Base-by-base conservation (phyloP, 1,139 yeast genomes). In the Saccharomycopsis hybrid region DNA sequence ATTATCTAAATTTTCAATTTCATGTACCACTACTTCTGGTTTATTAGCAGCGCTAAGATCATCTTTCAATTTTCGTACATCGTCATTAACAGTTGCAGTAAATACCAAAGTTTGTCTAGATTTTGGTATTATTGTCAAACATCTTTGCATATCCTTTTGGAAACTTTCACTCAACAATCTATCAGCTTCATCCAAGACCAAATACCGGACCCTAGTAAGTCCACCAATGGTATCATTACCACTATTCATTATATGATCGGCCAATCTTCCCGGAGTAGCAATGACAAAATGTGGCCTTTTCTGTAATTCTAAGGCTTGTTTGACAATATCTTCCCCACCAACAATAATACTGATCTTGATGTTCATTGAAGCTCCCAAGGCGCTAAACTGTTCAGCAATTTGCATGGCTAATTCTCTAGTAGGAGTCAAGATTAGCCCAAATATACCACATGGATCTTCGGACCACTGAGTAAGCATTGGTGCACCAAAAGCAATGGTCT, bases 131-230 rank as follows among this genome's bases (percentile, higher is more conserved):
- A 80, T 77, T 9, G 73, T 69, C 60, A 92, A 77, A 60, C 97
- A 88, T 42, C 79, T 71, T 3, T 58, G 62, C 50, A 77, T 77
- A 65, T 90, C 96, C 44, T 80, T 76, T 2, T 92, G 84, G 67
- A 92, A 89, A 52, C 95, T 85, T 51, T 83, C 80, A 51, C 92
- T 87, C 58, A 92, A 74, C 40, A 92, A 68, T 56, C 97, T 74
- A 72, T 92, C 99, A 1, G 98, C 99, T 70, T 92, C 99, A 72
- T 92, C 99, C 8, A 92, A 72, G 1, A 92, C 98, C 55, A 92
- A 71, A 62, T 74, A 92, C 62, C 82, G 81, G 29, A 85, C 82
- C 59, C 95, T 72, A 58, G 82, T 76, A 52, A 92, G 70, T 0
- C 97, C 97, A 42, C 78, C 72, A 0, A 86, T 72, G 2, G 96